Evolutionary conservation across 495 filamentous ascomycete genomes (phyloP).

Genomic region (Penicillium canescens): DNA sequence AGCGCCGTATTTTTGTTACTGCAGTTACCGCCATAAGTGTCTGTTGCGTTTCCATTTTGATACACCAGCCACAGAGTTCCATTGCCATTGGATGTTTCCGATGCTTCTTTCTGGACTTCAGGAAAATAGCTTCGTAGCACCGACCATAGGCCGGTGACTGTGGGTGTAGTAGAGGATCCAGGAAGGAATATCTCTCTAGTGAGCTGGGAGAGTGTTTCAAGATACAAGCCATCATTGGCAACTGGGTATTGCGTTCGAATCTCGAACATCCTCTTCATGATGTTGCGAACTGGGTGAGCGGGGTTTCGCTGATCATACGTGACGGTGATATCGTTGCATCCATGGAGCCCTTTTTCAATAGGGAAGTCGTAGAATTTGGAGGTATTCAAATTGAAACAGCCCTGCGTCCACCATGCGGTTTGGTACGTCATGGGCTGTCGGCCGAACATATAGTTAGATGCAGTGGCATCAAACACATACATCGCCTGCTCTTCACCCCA

Average conservation of each 20-base stretch:
- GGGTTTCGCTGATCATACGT: constrained; percentile 55
- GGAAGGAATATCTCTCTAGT: constrained; percentile 45
- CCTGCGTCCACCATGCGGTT: constrained; percentile 53
- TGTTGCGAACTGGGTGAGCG: constrained; percentile 49
- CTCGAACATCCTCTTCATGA: constrained; percentile 50
- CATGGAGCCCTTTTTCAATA: constrained; percentile 38
- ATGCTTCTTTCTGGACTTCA: constrained; percentile 28
- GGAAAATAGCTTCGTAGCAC: constrained; percentile 48
- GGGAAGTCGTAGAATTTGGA: constrained; percentile 47
- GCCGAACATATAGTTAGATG: constrained; percentile 51
- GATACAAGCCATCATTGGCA: constrained; percentile 47
- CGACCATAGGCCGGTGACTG: constrained; percentile 51
- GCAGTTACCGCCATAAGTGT: constrained; percentile 44
- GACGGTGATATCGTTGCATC: constrained; percentile 49
- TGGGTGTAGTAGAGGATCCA: constrained; percentile 41
- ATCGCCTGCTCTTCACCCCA: constrained; percentile 58
- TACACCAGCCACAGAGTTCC: constrained; percentile 51
- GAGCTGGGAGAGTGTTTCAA: constrained; percentile 43
- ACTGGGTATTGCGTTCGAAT: constrained; percentile 47
- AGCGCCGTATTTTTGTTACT: constrained; percentile 32
- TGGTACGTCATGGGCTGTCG: constrained; percentile 49
- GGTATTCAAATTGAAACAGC: constrained; percentile 50
- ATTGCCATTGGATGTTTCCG: constrained; percentile 15
- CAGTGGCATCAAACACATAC: constrained; percentile 51
- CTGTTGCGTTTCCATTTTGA: constrained; percentile 46